Evolutionary conservation across 176 grass and related monocot genomes (phyloP).

Genomic region (Oryza punctata): DNA sequence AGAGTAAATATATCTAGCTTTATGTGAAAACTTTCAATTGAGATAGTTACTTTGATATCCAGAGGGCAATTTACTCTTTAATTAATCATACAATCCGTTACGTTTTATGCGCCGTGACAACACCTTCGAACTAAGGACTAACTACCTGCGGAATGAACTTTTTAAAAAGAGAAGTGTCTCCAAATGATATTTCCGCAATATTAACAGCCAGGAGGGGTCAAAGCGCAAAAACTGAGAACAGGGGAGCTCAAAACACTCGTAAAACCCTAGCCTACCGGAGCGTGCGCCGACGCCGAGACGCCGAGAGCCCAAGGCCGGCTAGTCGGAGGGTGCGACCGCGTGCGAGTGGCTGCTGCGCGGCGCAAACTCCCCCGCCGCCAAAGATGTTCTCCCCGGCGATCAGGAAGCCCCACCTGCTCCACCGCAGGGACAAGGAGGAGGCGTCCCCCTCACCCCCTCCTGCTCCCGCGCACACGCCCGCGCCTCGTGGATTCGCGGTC

Average conservation of each 20-base stretch:
- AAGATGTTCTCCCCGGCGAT: constrained; percentile 92
- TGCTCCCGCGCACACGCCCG: constrained; percentile 34
- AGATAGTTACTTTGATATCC: too few species aligned
- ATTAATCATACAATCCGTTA: too few species aligned
- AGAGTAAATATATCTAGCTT: too few species aligned
- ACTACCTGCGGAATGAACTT: too few species aligned
- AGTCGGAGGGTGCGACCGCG: constrained; percentile 26
- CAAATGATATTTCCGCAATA: too few species aligned
- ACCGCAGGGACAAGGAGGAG: constrained; percentile 44
- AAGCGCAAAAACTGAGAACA: constrained; percentile 12
- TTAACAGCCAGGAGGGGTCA: neutral
- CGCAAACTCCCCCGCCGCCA: constrained; percentile 10
- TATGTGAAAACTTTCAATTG: too few species aligned
- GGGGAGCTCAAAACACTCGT: constrained; percentile 30
- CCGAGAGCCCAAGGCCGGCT: constrained; percentile 21
- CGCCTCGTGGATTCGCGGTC: constrained; percentile 43
- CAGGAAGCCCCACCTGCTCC: constrained; percentile 57
- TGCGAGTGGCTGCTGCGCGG: constrained; percentile 12
- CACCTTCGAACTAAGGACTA: too few species aligned
- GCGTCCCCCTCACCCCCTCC: constrained; percentile 32
- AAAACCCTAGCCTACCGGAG: constrained; percentile 52
- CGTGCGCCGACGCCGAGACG: constrained; percentile 4
- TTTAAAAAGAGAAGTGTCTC: too few species aligned
- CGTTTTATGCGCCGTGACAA: too few species aligned
- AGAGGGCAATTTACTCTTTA: too few species aligned